Conservation (phyloP, 1,139 yeast species). For the Candida buenavistaensis region DNA sequence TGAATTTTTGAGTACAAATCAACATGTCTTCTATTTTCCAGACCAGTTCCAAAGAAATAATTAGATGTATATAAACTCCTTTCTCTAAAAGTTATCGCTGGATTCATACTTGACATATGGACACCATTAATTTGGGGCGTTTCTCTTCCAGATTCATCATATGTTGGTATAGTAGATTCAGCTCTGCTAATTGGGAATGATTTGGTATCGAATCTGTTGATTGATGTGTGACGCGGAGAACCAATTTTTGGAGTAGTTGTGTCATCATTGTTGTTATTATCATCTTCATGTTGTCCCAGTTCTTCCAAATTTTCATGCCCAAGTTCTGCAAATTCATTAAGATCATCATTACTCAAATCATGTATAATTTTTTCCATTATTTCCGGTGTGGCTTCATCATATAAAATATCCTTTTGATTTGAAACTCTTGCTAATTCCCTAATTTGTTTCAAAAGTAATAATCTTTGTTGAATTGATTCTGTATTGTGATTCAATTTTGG, state of each 20-base stretch:
- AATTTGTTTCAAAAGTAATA: conserved; percentile 33
- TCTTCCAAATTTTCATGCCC: conserved; percentile 11
- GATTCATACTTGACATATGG: conserved; percentile 45
- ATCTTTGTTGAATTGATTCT: conserved; percentile 38
- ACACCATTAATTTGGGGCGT: conserved; percentile 47
- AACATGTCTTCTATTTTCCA: conserved; percentile 45
- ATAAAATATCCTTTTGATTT: conserved; percentile 24
- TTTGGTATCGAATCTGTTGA: not conserved
- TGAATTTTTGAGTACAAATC: conserved; percentile 63
- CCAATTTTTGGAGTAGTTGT: conserved; percentile 1
- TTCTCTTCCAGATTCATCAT: conserved; percentile 34
- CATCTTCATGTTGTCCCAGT: conserved; percentile 17
- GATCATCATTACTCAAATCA: conserved; percentile 29
- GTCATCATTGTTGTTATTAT: conserved; percentile 25
- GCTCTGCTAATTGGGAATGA: conserved; percentile 12
- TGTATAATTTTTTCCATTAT: conserved; percentile 41
- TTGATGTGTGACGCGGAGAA: conserved; percentile 1
- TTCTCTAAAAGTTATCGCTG: conserved; percentile 57
- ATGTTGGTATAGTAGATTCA: conserved; percentile 15
- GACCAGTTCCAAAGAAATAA: conserved; percentile 57
- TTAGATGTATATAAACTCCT: conserved; percentile 58
- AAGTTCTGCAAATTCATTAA: conserved; percentile 19
- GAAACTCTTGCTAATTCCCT: conserved; percentile 22
- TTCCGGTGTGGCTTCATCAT: conserved; percentile 34
- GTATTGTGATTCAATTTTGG: conserved; percentile 36